Conservation (phyloP, 75 land plant species). For the Cryptomeria japonica region DNA sequence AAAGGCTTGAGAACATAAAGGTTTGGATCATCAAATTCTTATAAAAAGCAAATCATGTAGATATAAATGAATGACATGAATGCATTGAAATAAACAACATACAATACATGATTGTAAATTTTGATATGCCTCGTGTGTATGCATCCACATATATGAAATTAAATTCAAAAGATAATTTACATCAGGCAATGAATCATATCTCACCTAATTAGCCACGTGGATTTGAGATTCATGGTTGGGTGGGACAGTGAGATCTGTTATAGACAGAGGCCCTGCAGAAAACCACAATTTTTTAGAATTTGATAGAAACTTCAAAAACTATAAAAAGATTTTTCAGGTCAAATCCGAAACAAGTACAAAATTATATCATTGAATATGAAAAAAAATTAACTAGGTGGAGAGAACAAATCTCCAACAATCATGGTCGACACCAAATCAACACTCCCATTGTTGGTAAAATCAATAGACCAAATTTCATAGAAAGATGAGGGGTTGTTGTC, state of each 20-base stretch:
- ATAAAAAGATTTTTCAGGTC: too few relatives aligned
- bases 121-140: too few relatives aligned
- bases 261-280: conserved; percentile 69
- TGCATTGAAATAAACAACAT: background rate
- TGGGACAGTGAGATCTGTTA: conserved; percentile 41
- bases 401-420: background rate
- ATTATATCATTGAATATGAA: background rate
- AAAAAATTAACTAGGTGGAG: background rate
- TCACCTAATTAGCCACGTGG: conserved; percentile 93
- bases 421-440: background rate
- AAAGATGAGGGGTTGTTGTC: background rate
- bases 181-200: background rate
- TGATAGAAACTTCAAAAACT: background rate
- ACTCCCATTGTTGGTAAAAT: background rate
- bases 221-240: conserved; percentile 56
- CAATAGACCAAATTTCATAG: background rate
- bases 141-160: too few relatives aligned
- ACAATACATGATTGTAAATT: background rate
- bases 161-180: too few relatives aligned
- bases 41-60: background rate
- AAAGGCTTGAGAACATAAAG: conserved; percentile 95
- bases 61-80: too few relatives aligned
- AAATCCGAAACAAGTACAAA: background rate
- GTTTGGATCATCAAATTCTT: conserved; percentile 98
- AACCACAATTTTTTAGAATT: background rate